Conservation (phyloP, 1,284 basidiomycete genomes). For the Trichosporon sp. region DNA sequence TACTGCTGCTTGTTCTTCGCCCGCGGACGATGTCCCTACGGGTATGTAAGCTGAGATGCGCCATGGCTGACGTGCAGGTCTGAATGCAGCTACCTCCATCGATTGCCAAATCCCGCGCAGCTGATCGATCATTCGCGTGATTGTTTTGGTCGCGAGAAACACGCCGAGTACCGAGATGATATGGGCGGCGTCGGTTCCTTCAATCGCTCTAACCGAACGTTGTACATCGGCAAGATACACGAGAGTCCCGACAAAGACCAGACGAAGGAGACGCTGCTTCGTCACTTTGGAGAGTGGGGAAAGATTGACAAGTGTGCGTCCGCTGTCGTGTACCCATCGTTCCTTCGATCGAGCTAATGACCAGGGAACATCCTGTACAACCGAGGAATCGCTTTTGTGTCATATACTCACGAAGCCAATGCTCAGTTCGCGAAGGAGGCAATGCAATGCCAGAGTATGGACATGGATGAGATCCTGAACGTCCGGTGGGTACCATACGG, state of each 20-base stretch:
- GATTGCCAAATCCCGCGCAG: slow-evolving; percentile 65
- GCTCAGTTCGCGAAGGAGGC: slow-evolving; percentile 98
- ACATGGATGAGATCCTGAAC: slow-evolving; percentile 96
- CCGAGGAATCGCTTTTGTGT: slow-evolving; percentile 94
- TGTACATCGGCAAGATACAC: slow-evolving; percentile 91
- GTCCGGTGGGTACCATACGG: slow-evolving; percentile 56
- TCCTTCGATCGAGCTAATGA: background rate
- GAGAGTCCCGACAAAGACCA: slow-evolving; percentile 81
- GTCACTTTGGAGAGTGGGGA: slow-evolving; percentile 98
- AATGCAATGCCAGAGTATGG: slow-evolving; percentile 97
- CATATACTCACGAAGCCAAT: slow-evolving; percentile 76
- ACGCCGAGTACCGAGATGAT: slow-evolving; percentile 94
- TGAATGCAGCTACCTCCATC: slow-evolving; percentile 93
- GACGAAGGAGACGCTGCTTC: slow-evolving; percentile 78
- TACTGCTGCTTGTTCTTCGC: slow-evolving; percentile 95
- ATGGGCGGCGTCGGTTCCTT: slow-evolving; percentile 99
- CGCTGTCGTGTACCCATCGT: too few relatives aligned
- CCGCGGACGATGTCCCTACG: slow-evolving; percentile 93
- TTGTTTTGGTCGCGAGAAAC: slow-evolving; percentile 95
- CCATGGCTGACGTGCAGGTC: slow-evolving; percentile 49
- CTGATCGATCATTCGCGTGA: slow-evolving; percentile 89
- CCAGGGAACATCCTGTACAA: slow-evolving; percentile 85
- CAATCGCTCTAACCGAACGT: slow-evolving; percentile 83
- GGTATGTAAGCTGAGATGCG: slow-evolving; percentile 46
- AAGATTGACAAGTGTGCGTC: slow-evolving; percentile 81